A percentile compares a stretch with the other conserved stretches of the same genome.
Evolutionary conservation across 768 basidiomycete genomes (phyloP).

Genomic region (Lactifluus volemus): DNA sequence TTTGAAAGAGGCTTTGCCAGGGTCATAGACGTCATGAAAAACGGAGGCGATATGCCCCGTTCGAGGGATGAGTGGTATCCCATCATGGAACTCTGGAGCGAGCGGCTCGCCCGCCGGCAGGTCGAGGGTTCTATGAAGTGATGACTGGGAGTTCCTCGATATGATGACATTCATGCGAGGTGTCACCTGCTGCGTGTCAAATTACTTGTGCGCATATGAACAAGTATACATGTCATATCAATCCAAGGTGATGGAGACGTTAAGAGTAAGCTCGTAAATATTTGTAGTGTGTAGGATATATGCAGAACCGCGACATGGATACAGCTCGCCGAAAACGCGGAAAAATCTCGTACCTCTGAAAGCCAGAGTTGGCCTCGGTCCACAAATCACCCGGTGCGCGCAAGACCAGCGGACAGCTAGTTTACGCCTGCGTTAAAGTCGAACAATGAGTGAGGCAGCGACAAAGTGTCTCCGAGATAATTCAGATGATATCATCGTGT

Average conservation of each 20-base stretch:
- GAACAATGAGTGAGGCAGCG: not conserved
- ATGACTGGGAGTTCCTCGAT: constrained; percentile 31
- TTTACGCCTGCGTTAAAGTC: not conserved
- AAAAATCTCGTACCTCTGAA: too few species aligned
- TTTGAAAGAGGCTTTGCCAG: constrained; percentile 53
- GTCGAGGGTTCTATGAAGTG: constrained; percentile 58
- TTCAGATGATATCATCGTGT: not conserved
- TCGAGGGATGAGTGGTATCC: constrained; percentile 73
- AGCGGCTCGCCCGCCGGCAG: constrained; percentile 46
- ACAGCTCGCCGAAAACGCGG: not conserved
- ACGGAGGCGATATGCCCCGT: constrained; percentile 60
- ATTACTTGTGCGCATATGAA: not conserved
- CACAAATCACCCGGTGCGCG: not conserved
- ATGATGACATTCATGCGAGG: not conserved
- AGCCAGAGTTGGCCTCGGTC: not conserved
- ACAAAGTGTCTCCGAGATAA: not conserved
- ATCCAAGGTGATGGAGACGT: not conserved
- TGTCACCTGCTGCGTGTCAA: not conserved
- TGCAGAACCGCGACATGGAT: not conserved
- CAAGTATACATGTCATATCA: not conserved
- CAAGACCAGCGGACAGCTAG: not conserved
- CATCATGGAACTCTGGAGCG: constrained; percentile 85
- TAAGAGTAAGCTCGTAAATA: not conserved
- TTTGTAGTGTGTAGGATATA: not conserved
- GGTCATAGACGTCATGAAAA: constrained; percentile 42